Conservation (phyloP, 129 eudicot species). For the Glebionis coronaria region DNA sequence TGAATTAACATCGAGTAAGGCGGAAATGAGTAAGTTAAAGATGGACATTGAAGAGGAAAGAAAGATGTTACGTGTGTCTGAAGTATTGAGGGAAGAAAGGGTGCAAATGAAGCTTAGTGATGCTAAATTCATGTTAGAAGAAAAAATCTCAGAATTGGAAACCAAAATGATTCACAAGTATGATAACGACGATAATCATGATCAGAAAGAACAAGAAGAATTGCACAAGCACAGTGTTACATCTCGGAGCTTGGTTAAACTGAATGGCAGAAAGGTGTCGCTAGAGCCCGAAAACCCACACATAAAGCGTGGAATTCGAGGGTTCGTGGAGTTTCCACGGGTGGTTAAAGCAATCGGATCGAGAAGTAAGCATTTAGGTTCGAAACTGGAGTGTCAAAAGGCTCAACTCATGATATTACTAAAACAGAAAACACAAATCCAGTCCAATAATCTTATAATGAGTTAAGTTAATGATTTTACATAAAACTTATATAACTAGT, state of each 20-base stretch:
- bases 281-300: conserved; percentile 72
- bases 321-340: conserved; percentile 77
- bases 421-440: conserved; percentile 53
- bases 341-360: conserved; percentile 65
- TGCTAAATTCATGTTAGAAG: conserved; percentile 66
- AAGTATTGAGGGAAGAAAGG: conserved; percentile 78
- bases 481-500: conserved; percentile 3
- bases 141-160: conserved; percentile 55
- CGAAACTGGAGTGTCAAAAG: conserved; percentile 73
- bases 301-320: conserved; percentile 75
- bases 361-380: conserved; percentile 49
- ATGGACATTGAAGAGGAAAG: conserved; percentile 74
- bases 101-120: conserved; percentile 90
- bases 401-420: conserved; percentile 63
- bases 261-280: conserved; percentile 27
- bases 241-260: conserved; percentile 23
- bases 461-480: conserved; percentile 32
- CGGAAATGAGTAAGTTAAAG: conserved; percentile 44
- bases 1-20: conserved; percentile 37
- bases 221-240: not conserved
- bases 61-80: conserved; percentile 75
- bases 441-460: conserved; percentile 46
- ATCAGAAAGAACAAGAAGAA: conserved; percentile 19
- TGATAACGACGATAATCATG: not conserved
- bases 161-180: conserved; percentile 24